Conservation (phyloP, 108 stramenopile genomes). For the Tribonema minus region DNA sequence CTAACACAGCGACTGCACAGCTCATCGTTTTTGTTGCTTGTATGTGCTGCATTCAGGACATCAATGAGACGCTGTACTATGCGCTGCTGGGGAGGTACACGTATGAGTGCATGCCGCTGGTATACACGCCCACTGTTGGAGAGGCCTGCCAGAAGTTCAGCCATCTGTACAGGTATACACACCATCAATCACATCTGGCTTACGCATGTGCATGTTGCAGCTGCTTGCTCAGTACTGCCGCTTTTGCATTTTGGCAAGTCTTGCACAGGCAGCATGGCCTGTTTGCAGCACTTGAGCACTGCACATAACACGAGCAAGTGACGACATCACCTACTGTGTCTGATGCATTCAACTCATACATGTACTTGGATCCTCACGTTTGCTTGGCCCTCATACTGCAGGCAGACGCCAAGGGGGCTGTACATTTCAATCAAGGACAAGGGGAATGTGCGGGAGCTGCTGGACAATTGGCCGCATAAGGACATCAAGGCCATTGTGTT, state of each 20-base stretch:
- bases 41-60: conserved; percentile 27
- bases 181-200: too few relatives aligned
- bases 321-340: too few relatives aligned
- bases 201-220: too few relatives aligned
- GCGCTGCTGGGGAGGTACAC: conserved; percentile 85
- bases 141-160: conserved; percentile 84
- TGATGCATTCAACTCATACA: too few relatives aligned
- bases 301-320: too few relatives aligned
- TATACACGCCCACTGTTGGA: conserved; percentile 98
- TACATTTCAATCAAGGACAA: conserved; percentile 84
- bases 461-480: conserved; percentile 93
- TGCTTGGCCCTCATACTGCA: neutral
- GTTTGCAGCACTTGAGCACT: too few relatives aligned
- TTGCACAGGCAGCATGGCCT: too few relatives aligned
- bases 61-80: conserved; percentile 70
- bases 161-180: conserved; percentile 46
- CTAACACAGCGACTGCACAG: too few relatives aligned
- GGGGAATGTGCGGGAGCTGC: conserved; percentile 86
- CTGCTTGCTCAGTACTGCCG: too few relatives aligned
- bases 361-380: too few relatives aligned
- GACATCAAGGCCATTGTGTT: conserved; percentile 83
- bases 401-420: conserved; percentile 71
- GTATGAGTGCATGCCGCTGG: conserved; percentile 90
- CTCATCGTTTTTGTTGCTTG: too few relatives aligned
- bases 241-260: too few relatives aligned